Conservation (phyloP, 257 asterid species). For the Nicotiana otophora region DNA sequence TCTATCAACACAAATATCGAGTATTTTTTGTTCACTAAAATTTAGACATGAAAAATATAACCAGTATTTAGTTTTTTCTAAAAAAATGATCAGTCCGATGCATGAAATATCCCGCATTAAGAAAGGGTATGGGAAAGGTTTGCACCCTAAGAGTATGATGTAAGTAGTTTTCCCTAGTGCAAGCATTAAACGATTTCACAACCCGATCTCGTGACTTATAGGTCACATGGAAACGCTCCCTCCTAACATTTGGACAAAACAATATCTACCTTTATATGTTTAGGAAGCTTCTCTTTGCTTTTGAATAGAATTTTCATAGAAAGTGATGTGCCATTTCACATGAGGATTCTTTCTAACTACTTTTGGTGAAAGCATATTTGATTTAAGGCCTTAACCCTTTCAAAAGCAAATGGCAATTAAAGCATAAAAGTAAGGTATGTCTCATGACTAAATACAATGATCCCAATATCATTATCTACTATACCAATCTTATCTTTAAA, state of each 20-base stretch:
- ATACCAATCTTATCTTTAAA: neutral
- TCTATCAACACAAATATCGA: too few species aligned
- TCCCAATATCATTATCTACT: neutral
- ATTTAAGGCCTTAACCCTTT: neutral
- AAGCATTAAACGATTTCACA: rapidly evolving
- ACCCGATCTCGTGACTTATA: too few species aligned
- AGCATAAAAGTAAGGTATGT: neutral
- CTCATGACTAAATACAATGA: neutral
- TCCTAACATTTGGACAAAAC: neutral
- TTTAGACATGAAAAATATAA: too few species aligned
- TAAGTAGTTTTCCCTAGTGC: rapidly evolving
- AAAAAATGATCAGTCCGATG: too few species aligned
- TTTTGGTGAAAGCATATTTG: neutral
- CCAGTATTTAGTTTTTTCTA: too few species aligned
- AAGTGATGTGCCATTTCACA: neutral
- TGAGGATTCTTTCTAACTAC: neutral
- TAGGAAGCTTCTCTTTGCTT: neutral
- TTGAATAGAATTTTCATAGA: neutral
- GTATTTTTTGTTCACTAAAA: too few species aligned
- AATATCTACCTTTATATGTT: neutral
- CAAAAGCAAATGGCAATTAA: neutral
- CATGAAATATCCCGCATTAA: rapidly evolving
- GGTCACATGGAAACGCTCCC: too few species aligned
- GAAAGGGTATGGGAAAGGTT: rapidly evolving
- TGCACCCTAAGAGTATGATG: too few species aligned